phyloP scores from a whole-genome alignment of 306 rosid species.

The Quercus mongolica region DNA sequence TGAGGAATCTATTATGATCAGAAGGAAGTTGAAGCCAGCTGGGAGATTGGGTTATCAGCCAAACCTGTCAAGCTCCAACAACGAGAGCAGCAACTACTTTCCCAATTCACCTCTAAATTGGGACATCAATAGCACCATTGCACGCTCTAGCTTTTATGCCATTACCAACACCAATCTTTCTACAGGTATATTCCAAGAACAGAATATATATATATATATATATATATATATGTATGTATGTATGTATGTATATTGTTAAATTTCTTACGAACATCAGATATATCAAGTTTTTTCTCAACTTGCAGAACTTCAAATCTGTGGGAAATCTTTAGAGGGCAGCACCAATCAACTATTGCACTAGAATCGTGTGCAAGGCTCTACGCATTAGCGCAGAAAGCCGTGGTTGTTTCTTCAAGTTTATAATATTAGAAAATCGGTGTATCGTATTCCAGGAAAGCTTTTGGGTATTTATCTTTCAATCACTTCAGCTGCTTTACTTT shows the following conservation, averaged over 20 bases:
- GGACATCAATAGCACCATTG: constrained; percentile 41
- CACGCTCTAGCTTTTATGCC: constrained; percentile 29
- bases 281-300: not conserved
- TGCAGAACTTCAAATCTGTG: constrained; percentile 28
- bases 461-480: not conserved
- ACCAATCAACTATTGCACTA: constrained; percentile 13
- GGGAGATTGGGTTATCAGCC: constrained; percentile 29
- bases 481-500: not conserved
- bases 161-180: constrained; percentile 24
- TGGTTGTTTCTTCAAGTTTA: not conserved
- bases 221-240: too few relatives aligned
- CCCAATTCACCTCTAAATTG: constrained; percentile 62
- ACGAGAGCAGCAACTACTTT: constrained; percentile 28
- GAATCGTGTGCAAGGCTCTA: not conserved
- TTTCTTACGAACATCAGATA: not conserved
- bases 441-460: not conserved
- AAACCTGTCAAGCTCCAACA: constrained; percentile 23
- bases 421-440: not conserved
- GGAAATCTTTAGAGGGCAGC: constrained; percentile 19
- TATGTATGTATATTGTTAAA: too few relatives aligned
- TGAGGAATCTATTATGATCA: constrained; percentile 47
- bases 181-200: constrained; percentile 11
- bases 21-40: constrained; percentile 39
- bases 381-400: constrained; percentile 5
- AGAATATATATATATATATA: not conserved